A percentile compares a stretch with the other conserved stretches of the same genome.
Conservation (phyloP, 768 basidiomycete genomes). For the Suillus decipiens region DNA sequence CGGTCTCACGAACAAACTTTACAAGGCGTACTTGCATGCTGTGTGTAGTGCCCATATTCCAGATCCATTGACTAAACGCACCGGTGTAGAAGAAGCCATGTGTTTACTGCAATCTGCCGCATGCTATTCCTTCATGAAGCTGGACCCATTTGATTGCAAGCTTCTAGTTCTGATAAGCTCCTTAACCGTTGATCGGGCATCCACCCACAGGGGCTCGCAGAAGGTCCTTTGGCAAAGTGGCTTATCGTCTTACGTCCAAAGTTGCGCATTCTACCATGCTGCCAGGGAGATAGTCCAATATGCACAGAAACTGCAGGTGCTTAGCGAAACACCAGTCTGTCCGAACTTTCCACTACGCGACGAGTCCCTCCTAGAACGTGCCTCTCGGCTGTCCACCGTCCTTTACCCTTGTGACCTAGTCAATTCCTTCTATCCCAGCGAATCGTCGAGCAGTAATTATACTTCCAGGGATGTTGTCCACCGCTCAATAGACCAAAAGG, state of each 20-base stretch:
- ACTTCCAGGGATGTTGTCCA: slow-evolving; percentile 13
- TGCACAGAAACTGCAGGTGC: slow-evolving; percentile 10
- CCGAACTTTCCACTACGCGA: slow-evolving; percentile 18
- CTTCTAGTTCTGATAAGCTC: slow-evolving; percentile 34
- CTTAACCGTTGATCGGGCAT: slow-evolving; percentile 34
- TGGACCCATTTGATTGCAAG: slow-evolving; percentile 25
- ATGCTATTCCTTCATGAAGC: slow-evolving; percentile 39
- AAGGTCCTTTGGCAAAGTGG: slow-evolving; percentile 30
- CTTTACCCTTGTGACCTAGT: slow-evolving; percentile 14
- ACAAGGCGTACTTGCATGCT: slow-evolving; percentile 43
- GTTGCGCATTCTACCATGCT: slow-evolving; percentile 24
- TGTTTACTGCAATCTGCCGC: slow-evolving; percentile 35
- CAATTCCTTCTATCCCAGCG: background rate
- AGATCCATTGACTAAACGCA: slow-evolving; percentile 44
- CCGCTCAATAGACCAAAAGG: slow-evolving; percentile 2
- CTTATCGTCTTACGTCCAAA: slow-evolving; percentile 30
- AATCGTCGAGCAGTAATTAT: slow-evolving; percentile 7
- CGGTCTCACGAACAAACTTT: slow-evolving; percentile 27
- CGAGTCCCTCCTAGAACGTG: slow-evolving; percentile 19
- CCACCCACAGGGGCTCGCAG: slow-evolving; percentile 43
- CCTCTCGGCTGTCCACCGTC: slow-evolving; percentile 15
- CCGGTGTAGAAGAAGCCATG: slow-evolving; percentile 44
- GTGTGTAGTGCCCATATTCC: slow-evolving; percentile 33
- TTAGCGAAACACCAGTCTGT: slow-evolving; percentile 11
- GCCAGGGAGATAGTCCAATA: slow-evolving; percentile 13